phyloP scores from a whole-genome alignment of 768 basidiomycete genomes.

The Tulasnella sp. region DNA sequence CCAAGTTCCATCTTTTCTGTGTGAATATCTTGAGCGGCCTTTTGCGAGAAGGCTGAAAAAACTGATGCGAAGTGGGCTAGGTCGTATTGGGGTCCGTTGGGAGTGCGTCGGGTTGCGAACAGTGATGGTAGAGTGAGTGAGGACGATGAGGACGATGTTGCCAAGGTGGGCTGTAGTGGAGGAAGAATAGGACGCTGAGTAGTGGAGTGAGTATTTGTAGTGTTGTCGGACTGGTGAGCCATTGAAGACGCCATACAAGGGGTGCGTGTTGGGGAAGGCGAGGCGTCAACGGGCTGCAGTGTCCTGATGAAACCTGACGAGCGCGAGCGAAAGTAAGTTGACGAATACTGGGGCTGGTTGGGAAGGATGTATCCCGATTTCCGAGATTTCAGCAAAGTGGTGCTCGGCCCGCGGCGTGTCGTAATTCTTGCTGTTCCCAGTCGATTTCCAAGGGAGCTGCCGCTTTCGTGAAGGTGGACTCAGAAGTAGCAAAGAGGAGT shows the following conservation, averaged over 20 bases:
- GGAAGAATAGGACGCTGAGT: conserved; percentile 12
- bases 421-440: conserved; percentile 1
- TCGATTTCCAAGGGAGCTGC: conserved; percentile 8
- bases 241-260: conserved; percentile 7
- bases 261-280: background rate
- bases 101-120: background rate
- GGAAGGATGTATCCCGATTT: conserved; percentile 5
- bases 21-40: conserved; percentile 19
- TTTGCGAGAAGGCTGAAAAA: conserved; percentile 19
- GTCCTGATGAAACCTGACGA: conserved; percentile 14
- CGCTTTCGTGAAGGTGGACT: conserved; percentile 1
- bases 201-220: conserved; percentile 24
- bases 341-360: background rate
- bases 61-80: conserved; percentile 26
- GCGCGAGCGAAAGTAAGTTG: background rate
- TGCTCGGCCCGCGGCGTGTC: conserved; percentile 18
- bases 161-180: conserved; percentile 2
- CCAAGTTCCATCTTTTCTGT: conserved; percentile 10
- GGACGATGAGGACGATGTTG: background rate
- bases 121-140: conserved; percentile 6
- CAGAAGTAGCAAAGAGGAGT: conserved; percentile 5
- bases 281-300: background rate
- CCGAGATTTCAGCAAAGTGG: conserved; percentile 21
- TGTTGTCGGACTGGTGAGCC: conserved; percentile 22
- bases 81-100: background rate